Base-by-base conservation (phyloP, 2,329 filamentous ascomycete genomes). In the Aspergillus versicolor region DNA sequence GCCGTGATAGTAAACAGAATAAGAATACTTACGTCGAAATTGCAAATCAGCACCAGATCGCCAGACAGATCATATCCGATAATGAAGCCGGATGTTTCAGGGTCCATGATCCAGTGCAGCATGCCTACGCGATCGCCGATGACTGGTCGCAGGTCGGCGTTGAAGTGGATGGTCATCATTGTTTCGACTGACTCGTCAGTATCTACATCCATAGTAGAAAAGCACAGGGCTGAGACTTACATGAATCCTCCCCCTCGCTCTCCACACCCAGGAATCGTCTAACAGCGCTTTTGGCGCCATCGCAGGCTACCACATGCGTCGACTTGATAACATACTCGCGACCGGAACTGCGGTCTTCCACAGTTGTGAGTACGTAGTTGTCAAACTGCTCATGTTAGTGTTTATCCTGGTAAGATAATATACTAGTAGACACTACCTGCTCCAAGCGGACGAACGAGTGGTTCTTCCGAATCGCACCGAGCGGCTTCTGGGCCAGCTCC, bases 121-220 rank as follows among this genome's bases (percentile, higher is more conserved):
- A 79, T 79, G 5, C 77, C 77, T 1, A 77, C 72, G 21, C 70
- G 65, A 0, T 74, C 67, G 3, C 67, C 65, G 0, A 79, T 63
- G 0, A 79, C 64, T 1, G 74, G 70, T 0, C 73, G 68, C 2
- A 79, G 64, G 44, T 79, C 66, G 0, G 75, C 74, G 41, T 77
- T 76, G 59, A 79, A 73, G 42, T 79, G 76, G 13, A 79, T 78
- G 0, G 76, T 79, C 77, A 79, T 78, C 76, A 78, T 78, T 0
- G 75, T 77, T 54, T 77, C 75, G 38, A 75, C 74, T 76, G 32
- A 4, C 15, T 22, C 12, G 41, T 52, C 4, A 44, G 40, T 19
- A 19, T 19, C 17, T 19, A 19, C 17, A 19, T 19, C 17, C 17
- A 19, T 1, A 19, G 17, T 19, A 19, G 17, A 19, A 19, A 19